Base-by-base conservation (phyloP, 371 early-diverging fungal species). In the Nematocida displodere region DNA sequence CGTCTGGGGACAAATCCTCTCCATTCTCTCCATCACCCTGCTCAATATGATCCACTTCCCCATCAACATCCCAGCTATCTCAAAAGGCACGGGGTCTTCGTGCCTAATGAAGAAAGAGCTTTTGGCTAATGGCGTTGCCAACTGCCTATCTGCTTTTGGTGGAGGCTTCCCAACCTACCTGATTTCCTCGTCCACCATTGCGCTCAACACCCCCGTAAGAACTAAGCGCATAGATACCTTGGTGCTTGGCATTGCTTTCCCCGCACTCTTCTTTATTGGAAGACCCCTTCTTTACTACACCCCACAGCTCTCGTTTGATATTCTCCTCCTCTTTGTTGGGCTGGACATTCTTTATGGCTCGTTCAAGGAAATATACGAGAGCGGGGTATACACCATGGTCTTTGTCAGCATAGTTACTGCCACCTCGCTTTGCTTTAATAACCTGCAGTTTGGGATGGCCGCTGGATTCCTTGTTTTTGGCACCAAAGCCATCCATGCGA, bases 181-280 rank as follows among this genome's bases (percentile, higher is more conserved):
- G 8, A 26, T 71, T 13, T 71, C 75, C 40, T 71, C 75, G 20
- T 71, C 75, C 31, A 71, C 75, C 1, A 71, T 71, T 15, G 75
- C 75, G 8, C 26, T 61, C 4, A 71, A 71, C 47, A 58, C 22
- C 15, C n/a, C 28, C 24, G 17, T 17, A 2, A 59, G 4, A 36
- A 40, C 61, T 0, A 37, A 50, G 5, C 46, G 52, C 22, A 71
- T 49, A 39, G 75, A 71, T 42, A 56, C 49, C 13, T 22, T 61
- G 13, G 7, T 61, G 0, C 3, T 61, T 13, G 62, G n/a, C 24
- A 49, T 56, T 11, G 7, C 11, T n/a, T 56, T 71, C 34, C 11
- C 13, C 1, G 24, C 46, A 15, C 34, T 71, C 2, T 71, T 39
- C 39, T 33, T 71, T 62, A 13, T 62, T 2, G 55, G 50, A 13